Evolutionary conservation across 73 alveolate species (phyloP), one percentile per base, ranked within the genome.

Genomic region (Breviolum minutum): DNA sequence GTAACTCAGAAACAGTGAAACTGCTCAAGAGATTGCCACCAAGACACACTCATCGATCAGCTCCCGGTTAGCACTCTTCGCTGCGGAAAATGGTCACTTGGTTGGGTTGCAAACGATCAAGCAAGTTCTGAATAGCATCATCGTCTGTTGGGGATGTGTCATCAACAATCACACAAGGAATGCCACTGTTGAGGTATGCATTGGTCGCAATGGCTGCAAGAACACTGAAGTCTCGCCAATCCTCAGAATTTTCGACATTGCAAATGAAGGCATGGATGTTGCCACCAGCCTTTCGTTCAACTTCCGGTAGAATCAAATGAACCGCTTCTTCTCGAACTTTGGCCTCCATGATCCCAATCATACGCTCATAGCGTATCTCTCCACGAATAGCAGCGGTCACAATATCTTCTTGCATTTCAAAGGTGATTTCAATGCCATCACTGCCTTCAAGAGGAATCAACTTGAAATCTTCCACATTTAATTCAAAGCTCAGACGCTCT

Each of bases 191-290:
- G 80, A 86, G 27, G 54, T 86, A 62, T 6, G 64, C 80, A 24
- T 63, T 86, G 80, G 94, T 86, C 17, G 80, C 94, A 5, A 63
- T 63, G 62, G 79, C 80, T 8, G 63, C 80, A 61, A 86, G 20
- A 20, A 86, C 94, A 40, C 94, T 86, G 94, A 62, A 86, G 80
- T 86, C 94, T 22, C 94, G 94, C 94, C 94, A 86, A 64, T 86
- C 94, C 22, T 61, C 62, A 10, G 48, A 27, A 5, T 86, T 80
- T 27, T 86, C 80, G 64, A 86, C 64, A 30, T 86, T 86, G 81
- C 79, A 63, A 17, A 86, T 86, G 94, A 86, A 86, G 17, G 94
- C 94, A 60, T 86, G 94, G 94, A 86, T 63, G 63, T 86, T 86
- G 77, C 63, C 79, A 24, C 94, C 94, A 1, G 76, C 73, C 61